Conservation (phyloP, 129 eudicot genomes). For the Daucus carota region DH1_v3.0 NC_030382.2:35176501-35177000, state of each 20-base stretch:
- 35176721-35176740: slow-evolving; percentile 29
- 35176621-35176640: slow-evolving; percentile 74
- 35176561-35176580: slow-evolving; percentile 59
- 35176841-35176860: slow-evolving; percentile 36
- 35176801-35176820: neutral
- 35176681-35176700: slow-evolving; percentile 39
- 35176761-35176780: neutral
- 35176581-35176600: slow-evolving; percentile 56
- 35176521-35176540: slow-evolving; percentile 61
- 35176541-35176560: slow-evolving; percentile 76
- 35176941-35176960: slow-evolving; percentile 40
- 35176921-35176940: slow-evolving; percentile 29
- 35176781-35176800: slow-evolving; percentile 5
- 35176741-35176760: neutral
- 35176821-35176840: slow-evolving; percentile 2
- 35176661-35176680: slow-evolving; percentile 26
- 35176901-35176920: slow-evolving; percentile 47
- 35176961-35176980: slow-evolving; percentile 93
- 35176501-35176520: slow-evolving; percentile 60
- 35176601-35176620: slow-evolving; percentile 82
- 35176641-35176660: slow-evolving; percentile 51
- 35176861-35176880: neutral
- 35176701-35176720: slow-evolving; percentile 28
- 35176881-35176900: slow-evolving; percentile 48
- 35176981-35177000: slow-evolving; percentile 65